Evolutionary conservation across 192 early-diverging fungal species (phyloP).

Genomic region (Haplosporangium gracile): DNA sequence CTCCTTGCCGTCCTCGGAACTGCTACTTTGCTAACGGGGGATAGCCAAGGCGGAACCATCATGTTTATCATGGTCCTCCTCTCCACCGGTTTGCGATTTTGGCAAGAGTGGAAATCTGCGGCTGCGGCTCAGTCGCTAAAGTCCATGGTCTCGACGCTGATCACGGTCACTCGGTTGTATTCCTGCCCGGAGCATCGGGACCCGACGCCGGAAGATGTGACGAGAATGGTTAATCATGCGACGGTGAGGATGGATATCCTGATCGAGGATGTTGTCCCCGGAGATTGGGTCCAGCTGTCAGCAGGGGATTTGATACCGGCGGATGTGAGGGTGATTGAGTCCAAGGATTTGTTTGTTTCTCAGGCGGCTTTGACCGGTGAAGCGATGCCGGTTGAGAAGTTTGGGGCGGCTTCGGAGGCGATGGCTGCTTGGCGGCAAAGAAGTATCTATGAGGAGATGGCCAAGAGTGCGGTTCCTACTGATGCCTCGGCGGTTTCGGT

Average conservation of each 20-base stretch:
- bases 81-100: conserved; percentile 55
- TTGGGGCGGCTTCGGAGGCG: conserved; percentile 20
- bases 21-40: conserved; percentile 31
- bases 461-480: conserved; percentile 1
- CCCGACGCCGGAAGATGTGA: conserved; percentile 48
- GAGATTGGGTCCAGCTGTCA: conserved; percentile 60
- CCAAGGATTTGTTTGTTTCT: conserved; percentile 65
- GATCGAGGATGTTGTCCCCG: conserved; percentile 59
- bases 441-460: conserved; percentile 29
- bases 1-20: conserved; percentile 41
- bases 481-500: conserved; percentile 18
- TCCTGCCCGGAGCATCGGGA: conserved; percentile 47
- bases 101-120: conserved; percentile 60
- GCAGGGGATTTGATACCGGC: conserved; percentile 62
- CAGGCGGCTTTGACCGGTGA: conserved; percentile 64
- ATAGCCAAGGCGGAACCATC: conserved; percentile 32
- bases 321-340: conserved; percentile 56
- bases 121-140: conserved; percentile 38
- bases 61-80: conserved; percentile 58
- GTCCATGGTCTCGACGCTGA: conserved; percentile 48
- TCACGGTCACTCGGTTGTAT: conserved; percentile 55
- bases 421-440: conserved; percentile 17
- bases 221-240: conserved; percentile 24
- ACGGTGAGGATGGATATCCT: conserved; percentile 50
- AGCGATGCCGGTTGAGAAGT: conserved; percentile 63